Conservation (phyloP, 1,284 basidiomycete genomes). For the Sutorius eximius region DNA sequence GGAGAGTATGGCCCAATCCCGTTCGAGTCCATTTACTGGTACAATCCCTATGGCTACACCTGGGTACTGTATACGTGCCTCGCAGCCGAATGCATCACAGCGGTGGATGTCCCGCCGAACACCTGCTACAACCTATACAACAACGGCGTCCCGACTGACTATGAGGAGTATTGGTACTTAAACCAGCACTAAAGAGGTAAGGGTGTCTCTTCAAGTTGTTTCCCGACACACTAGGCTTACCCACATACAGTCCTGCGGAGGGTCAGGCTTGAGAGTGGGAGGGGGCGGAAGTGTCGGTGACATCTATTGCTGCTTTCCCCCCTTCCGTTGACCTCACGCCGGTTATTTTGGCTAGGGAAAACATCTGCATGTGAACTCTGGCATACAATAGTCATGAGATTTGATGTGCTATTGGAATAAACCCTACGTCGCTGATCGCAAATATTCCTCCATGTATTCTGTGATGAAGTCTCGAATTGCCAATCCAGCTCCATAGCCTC, state of each 20-base stretch:
- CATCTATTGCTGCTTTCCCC: not conserved
- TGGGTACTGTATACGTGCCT: not conserved
- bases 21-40: slow-evolving; percentile 3
- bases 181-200: not conserved
- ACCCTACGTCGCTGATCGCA: too few species aligned
- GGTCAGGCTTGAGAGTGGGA: too few species aligned
- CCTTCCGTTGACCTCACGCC: not conserved
- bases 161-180: not conserved
- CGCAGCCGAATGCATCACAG: not conserved
- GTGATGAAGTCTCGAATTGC: too few species aligned
- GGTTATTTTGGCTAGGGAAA: not conserved
- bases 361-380: too few species aligned
- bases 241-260: not conserved
- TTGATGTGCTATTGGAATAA: too few species aligned
- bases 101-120: not conserved
- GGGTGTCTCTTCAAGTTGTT: not conserved
- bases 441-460: too few species aligned
- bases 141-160: not conserved
- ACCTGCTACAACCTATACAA: slow-evolving; percentile 3
- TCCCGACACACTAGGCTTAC: not conserved
- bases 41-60: not conserved
- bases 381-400: too few species aligned
- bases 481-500: too few species aligned
- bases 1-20: too few species aligned
- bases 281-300: not conserved